phyloP scores from a whole-genome alignment of 2,329 filamentous ascomycete species.

The Sarocladium brachiariae region DNA sequence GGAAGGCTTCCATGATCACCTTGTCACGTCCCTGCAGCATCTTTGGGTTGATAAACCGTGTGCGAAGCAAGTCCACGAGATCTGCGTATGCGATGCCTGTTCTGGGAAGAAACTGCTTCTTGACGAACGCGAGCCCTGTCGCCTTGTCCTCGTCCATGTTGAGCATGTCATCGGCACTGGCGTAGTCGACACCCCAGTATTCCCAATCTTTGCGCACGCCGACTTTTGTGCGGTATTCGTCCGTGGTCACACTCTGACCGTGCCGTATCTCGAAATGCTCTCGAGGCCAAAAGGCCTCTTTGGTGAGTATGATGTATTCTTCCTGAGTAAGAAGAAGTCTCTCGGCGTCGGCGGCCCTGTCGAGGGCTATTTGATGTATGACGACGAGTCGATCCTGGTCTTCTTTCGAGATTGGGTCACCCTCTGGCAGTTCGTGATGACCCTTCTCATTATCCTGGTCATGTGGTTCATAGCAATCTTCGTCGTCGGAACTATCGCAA shows the following conservation, averaged over 20 bases:
- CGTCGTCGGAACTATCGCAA: background rate
- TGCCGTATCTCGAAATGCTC: slow-evolving; percentile 1
- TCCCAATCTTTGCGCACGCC: background rate
- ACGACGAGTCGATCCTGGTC: background rate
- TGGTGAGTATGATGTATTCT: slow-evolving; percentile 7
- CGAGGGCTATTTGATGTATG: background rate
- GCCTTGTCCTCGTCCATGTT: background rate
- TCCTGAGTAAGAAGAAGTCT: background rate
- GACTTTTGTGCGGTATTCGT: slow-evolving; percentile 4
- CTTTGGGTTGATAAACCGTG: slow-evolving; percentile 8
- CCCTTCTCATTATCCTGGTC: background rate
- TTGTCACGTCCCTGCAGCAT: slow-evolving; percentile 2
- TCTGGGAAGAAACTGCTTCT: slow-evolving; percentile 7
- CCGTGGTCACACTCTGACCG: background rate
- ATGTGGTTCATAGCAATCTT: background rate
- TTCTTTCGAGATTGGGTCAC: background rate
- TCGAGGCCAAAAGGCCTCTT: background rate
- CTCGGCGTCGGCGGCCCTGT: background rate
- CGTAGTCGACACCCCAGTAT: slow-evolving; percentile 7
- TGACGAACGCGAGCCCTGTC: slow-evolving; percentile 4
- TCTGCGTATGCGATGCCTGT: background rate
- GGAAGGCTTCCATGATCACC: slow-evolving; percentile 5
- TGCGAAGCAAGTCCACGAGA: slow-evolving; percentile 5
- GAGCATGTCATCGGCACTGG: background rate
- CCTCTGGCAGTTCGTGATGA: background rate